Percentiles rank a stretch among this genome's conserved stretches.
phyloP scores from a whole-genome alignment of 2,329 filamentous ascomycete species.

The Cryphonectria nitschkei region DNA sequence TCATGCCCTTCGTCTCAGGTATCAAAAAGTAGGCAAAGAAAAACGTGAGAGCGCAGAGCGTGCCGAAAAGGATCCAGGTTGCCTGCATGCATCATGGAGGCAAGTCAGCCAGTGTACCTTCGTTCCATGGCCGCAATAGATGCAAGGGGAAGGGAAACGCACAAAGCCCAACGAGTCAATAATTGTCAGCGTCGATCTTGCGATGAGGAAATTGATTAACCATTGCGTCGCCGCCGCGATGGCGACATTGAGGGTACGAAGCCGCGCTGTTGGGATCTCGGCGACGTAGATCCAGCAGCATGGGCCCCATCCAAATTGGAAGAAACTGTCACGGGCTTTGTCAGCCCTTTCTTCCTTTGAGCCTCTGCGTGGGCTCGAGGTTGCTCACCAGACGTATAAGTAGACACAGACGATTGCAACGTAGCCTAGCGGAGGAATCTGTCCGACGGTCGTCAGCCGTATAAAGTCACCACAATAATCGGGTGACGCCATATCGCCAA shows the following conservation, averaged over 20 bases:
- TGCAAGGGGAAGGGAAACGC: conserved; percentile 28
- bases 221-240: conserved; percentile 65
- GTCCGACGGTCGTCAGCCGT: neutral
- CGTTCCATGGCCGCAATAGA: neutral
- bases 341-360: neutral
- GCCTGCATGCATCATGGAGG: conserved; percentile 42
- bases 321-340: conserved; percentile 48
- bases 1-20: conserved; percentile 71
- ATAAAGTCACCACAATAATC: neutral
- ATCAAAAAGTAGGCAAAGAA: conserved; percentile 69
- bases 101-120: neutral
- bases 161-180: conserved; percentile 56
- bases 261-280: conserved; percentile 63
- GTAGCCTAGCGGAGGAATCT: conserved; percentile 68
- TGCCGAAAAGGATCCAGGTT: conserved; percentile 71
- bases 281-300: conserved; percentile 67
- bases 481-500: neutral
- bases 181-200: conserved; percentile 69
- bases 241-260: conserved; percentile 62
- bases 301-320: conserved; percentile 64
- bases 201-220: conserved; percentile 68
- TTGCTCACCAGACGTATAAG: conserved; percentile 61
- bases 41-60: conserved; percentile 68
- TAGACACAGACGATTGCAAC: conserved; percentile 73
- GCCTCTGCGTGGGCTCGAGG: neutral